Evolutionary conservation across 208 protist genomes (phyloP).

Genomic region (Trypanosoma conorhini): DNA sequence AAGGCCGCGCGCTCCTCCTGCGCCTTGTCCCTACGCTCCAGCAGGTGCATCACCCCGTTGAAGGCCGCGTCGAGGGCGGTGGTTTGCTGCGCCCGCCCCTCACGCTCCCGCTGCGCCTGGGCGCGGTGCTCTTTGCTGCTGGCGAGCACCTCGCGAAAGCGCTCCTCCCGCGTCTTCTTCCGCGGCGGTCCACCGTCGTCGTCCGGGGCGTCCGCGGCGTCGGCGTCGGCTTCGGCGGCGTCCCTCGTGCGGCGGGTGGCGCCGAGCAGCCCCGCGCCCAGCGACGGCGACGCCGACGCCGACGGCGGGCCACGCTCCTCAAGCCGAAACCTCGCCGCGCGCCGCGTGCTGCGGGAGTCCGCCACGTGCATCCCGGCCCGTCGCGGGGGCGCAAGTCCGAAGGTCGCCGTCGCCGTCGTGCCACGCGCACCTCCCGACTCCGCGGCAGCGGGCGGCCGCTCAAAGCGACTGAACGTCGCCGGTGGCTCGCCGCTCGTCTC

Average conservation of each 20-base stretch:
- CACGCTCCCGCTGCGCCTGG: constrained; percentile 66
- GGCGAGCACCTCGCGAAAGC: constrained; percentile 66
- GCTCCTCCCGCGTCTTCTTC: constrained; percentile 56
- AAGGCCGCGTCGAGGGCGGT: constrained; percentile 69
- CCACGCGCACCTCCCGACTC: not conserved
- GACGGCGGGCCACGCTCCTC: constrained; percentile 9
- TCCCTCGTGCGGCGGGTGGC: constrained; percentile 12
- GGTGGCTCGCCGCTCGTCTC: not conserved
- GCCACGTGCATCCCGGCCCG: constrained; percentile 3
- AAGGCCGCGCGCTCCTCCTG: constrained; percentile 70
- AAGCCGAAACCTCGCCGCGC: constrained; percentile 35
- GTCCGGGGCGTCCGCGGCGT: constrained; percentile 14
- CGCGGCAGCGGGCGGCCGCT: constrained; percentile 1
- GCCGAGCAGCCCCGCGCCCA: constrained; percentile 26
- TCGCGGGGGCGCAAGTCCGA: constrained; percentile 17
- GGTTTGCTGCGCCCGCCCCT: constrained; percentile 55
- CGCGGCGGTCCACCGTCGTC: constrained; percentile 26
- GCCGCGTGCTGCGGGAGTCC: constrained; percentile 36
- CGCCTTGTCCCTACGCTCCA: constrained; percentile 59
- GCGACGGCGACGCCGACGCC: constrained; percentile 8
- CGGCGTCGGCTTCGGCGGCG: constrained; percentile 9
- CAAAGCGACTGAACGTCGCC: constrained; percentile 17
- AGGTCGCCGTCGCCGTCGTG: constrained; percentile 23
- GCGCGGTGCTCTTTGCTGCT: constrained; percentile 63
- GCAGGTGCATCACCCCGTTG: constrained; percentile 62